A percentile compares a stretch with the other conserved stretches of the same genome.
Evolutionary conservation across 2,329 filamentous ascomycete genomes (phyloP).

Genomic region (Periglandula ipomoeae): DNA sequence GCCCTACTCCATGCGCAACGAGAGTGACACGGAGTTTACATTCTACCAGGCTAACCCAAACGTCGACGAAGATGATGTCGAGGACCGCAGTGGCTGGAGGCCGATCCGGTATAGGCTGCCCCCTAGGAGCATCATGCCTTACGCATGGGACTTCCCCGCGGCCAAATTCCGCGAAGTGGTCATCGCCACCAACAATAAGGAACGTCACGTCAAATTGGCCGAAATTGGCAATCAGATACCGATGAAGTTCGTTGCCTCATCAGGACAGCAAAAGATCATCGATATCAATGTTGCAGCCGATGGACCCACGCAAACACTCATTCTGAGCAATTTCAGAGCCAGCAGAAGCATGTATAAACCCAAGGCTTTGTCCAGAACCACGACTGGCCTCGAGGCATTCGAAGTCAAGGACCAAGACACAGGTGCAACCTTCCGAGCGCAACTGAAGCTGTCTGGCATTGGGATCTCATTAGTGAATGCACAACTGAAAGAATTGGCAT

Average conservation of each 20-base stretch:
- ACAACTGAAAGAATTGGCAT: conserved; percentile 85
- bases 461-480: conserved; percentile 90
- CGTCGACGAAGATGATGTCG: conserved; percentile 77
- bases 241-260: conserved; percentile 70
- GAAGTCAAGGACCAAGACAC: conserved; percentile 91
- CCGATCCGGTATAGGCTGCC: conserved; percentile 88
- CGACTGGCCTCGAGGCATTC: conserved; percentile 51
- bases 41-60: conserved; percentile 95
- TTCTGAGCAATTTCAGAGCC: conserved; percentile 85
- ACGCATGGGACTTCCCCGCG: conserved; percentile 97
- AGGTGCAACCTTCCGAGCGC: conserved; percentile 78
- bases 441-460: conserved; percentile 79
- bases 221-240: conserved; percentile 95
- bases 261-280: conserved; percentile 73
- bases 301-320: conserved; percentile 88
- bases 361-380: conserved; percentile 40
- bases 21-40: conserved; percentile 92
- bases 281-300: conserved; percentile 95
- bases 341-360: conserved; percentile 83
- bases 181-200: conserved; percentile 43
- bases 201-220: conserved; percentile 86
- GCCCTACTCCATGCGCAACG: conserved; percentile 98
- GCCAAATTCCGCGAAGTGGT: conserved; percentile 94
- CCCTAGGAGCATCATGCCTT: conserved; percentile 95
- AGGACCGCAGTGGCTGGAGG: conserved; percentile 81